phyloP scores from a whole-genome alignment of 352 stramenopile genomes.

The Phytophthora citrophthora region DNA sequence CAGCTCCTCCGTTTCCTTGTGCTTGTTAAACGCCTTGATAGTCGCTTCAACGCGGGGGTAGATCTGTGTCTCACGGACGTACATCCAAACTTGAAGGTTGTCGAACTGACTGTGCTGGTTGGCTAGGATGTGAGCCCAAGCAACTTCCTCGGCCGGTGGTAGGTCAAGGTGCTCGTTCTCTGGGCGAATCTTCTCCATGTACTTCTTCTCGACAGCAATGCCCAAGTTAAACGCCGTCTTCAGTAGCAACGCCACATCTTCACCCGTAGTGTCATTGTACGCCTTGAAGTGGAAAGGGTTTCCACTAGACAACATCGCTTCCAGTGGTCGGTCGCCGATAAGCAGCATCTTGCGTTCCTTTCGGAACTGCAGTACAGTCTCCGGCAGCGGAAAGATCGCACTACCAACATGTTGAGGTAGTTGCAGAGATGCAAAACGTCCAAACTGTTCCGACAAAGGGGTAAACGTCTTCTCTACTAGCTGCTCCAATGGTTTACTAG shows the following conservation, averaged over 20 bases:
- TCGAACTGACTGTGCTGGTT: conserved; percentile 86
- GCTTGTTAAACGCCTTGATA: conserved; percentile 56
- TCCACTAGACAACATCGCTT: conserved; percentile 62
- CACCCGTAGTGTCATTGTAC: conserved; percentile 46
- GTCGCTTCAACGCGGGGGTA: conserved; percentile 68
- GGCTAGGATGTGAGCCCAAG: conserved; percentile 82
- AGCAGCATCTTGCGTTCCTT: conserved; percentile 55
- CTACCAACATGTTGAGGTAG: conserved; percentile 53
- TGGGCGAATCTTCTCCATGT: conserved; percentile 66
- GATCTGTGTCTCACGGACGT: conserved; percentile 86
- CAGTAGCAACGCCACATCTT: conserved; percentile 73
- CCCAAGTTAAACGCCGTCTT: conserved; percentile 86
- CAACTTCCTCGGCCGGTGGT: conserved; percentile 64
- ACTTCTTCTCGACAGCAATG: conserved; percentile 85
- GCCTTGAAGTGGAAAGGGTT: conserved; percentile 70
- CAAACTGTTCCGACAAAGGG: conserved; percentile 48
- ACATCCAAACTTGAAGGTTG: conserved; percentile 86
- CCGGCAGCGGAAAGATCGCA: conserved; percentile 40
- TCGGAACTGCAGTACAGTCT: conserved; percentile 48
- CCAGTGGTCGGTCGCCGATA: conserved; percentile 70
- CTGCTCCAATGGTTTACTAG: conserved; percentile 35
- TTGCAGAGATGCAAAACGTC: conserved; percentile 71
- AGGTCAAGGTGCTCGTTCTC: conserved; percentile 47
- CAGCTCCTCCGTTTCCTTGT: conserved; percentile 78
- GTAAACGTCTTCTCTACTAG: conserved; percentile 56